phyloP scores from a whole-genome alignment of 2,329 filamentous ascomycete genomes.

The Trichocomaceae sp. region DNA sequence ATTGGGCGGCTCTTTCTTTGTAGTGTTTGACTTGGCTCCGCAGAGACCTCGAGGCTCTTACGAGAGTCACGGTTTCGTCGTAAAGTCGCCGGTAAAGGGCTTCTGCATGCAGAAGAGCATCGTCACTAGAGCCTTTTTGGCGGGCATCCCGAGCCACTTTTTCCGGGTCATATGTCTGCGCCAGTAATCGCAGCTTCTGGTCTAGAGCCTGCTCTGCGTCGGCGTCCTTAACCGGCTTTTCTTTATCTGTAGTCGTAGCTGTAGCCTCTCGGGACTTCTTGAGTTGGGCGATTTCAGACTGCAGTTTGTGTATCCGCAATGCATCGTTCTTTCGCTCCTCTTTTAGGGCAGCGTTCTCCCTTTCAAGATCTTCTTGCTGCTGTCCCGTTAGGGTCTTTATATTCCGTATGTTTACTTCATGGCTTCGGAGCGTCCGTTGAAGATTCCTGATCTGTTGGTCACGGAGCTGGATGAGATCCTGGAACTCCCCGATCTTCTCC shows the following conservation, averaged over 20 bases:
- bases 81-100: slow-evolving; percentile 30
- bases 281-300: neutral
- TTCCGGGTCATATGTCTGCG: slow-evolving; percentile 25
- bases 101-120: slow-evolving; percentile 19
- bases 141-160: slow-evolving; percentile 12
- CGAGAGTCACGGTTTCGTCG: slow-evolving; percentile 22
- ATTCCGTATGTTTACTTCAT: too few relatives aligned
- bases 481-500: neutral
- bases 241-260: neutral
- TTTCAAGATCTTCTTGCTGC: neutral
- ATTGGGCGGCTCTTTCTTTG: slow-evolving; percentile 27
- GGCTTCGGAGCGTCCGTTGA: neutral
- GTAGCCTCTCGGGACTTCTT: neutral
- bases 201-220: slow-evolving; percentile 9
- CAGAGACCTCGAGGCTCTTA: slow-evolving; percentile 23
- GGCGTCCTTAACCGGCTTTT: neutral
- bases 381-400: too few relatives aligned
- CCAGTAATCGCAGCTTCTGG: slow-evolving; percentile 16
- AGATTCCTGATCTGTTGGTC: neutral
- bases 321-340: neutral
- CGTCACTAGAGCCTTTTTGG: neutral
- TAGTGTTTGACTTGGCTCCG: slow-evolving; percentile 27
- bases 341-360: neutral
- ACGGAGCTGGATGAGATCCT: neutral
- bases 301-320: slow-evolving; percentile 1